Base-by-base conservation (phyloP, 371 early-diverging fungal genomes). In the Rhizopus sp. region DNA sequence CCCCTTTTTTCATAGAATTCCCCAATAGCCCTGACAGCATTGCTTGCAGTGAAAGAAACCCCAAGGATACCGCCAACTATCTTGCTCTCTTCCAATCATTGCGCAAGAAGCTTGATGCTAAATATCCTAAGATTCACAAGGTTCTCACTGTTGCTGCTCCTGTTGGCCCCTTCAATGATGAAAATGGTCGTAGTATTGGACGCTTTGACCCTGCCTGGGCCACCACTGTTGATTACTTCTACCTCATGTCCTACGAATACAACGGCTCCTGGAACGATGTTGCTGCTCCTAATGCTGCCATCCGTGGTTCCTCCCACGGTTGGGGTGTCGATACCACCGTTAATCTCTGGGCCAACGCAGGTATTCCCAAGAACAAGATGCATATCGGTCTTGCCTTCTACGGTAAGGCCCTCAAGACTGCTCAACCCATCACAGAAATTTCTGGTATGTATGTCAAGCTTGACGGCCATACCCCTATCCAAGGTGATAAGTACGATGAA, bases 71-170 rank as follows among this genome's bases (percentile, higher is more conserved):
- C 12, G 78, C 62, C 38, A 88, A 89, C 62, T 69, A 54, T 38
- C 56, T 73, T 6, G 37, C 46, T 16, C 63, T 77, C 38, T 32
- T 93, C 7, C 57, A 80, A 41, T 83, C 81, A 10, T 75, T 93
- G 31, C 82, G 90, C 3, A 67, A 69, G 8, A 82, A 80, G 1
- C 57, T 91, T 42, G 82, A 83, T 42, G 63, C 63, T 1, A 74
- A 66, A 33, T 75, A 56, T n/a, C 68, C 78, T 5, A 68, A 55
- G 12, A 60, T 67, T 7, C 69, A 66, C 41, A 90, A 87, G 68
- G 69, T 81, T 49, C 74, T 93, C 52, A 86, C 90, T 2, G 56
- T 88, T 53, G 92, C 91, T 6, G 86, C 83, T 3, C 78, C 84
- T 30, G 83, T 85, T 8, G 76, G 80, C 47, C 83, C 87, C 5